Base-by-base conservation (phyloP, 768 basidiomycete species). In the Termitomyces heimii region DNA sequence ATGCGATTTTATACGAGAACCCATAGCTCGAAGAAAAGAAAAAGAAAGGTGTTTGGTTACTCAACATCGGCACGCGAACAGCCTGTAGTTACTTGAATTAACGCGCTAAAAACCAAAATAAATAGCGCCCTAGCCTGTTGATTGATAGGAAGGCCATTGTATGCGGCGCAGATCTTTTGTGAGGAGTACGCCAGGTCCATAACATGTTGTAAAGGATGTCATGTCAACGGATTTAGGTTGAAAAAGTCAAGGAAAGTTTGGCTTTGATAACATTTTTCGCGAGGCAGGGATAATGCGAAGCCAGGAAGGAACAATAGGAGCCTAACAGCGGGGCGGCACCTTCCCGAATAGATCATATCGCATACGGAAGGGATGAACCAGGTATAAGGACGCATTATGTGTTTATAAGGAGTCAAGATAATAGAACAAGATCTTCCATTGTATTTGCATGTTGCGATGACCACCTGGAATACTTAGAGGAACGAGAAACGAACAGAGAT, bases 161-260 rank as follows among this genome's bases (percentile, higher is more conserved):
- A 68, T 73, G 65, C 66, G 63, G 67, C 60, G 62, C 65, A 65
- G 64, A 69, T 74, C 75, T 82, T 82, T 81, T 81, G 79, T 80
- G 71, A 75, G 62, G 67, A 66, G 65, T 61, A 64, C 66, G 57
- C 67, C 65, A 67, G 66, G 66, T 68, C 68, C 70, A 67, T 65
- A 69, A 62, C 66, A 70, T 72, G 70, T 70, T 72, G 70, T 73
- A 70, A 68, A 67, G 70, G 75, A 65, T 79, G 77, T 70, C 80
- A 82, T 81, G 81, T 81, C 81, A 81, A 82, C 81, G 70, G 63
- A 64, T 65, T 75, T 74, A 66, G 68, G 68, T 69, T 72, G 72
- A 60, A 64, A 54, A 63, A 68, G 68, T 58, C 65, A 70, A 67
- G 71, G 67, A 74, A 71, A 62, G 74, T 75, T 64, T 67, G 67